Evolutionary conservation across 768 basidiomycete genomes (phyloP).

Genomic region (Xanthoconium purpureum): DNA sequence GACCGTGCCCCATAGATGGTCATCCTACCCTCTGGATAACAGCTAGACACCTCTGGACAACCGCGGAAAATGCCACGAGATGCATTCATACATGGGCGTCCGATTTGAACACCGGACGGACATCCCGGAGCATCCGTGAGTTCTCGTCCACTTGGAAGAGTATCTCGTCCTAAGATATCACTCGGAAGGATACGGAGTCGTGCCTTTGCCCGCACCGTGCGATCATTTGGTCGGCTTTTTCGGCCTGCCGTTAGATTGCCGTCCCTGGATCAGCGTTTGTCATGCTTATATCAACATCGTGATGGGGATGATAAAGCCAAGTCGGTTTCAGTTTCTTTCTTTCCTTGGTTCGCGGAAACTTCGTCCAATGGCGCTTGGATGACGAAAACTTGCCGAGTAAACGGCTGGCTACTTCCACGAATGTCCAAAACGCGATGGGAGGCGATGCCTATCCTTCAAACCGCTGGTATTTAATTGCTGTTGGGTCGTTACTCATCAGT

Average conservation of each 20-base stretch:
- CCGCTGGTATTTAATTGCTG: not conserved
- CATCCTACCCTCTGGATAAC: not conserved
- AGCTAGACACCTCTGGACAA: not conserved
- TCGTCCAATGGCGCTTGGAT: not conserved
- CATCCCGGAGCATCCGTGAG: not conserved
- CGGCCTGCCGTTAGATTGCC: constrained; percentile 7
- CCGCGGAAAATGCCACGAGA: constrained; percentile 6
- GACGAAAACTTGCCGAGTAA: not conserved
- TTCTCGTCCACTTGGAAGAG: too few species aligned
- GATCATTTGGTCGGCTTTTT: constrained; percentile 2
- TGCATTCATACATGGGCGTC: not conserved
- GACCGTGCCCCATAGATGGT: constrained; percentile 14
- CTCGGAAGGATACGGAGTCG: constrained; percentile 8
- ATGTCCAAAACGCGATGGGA: not conserved
- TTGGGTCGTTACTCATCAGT: not conserved
- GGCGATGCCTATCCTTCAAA: constrained; percentile 6
- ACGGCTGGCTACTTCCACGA: not conserved
- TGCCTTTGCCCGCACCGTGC: not conserved
- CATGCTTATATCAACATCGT: constrained; percentile 7
- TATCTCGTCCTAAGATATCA: too few species aligned
- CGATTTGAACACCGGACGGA: constrained; percentile 3
- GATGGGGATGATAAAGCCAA: constrained; percentile 6
- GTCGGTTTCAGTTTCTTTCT: not conserved
- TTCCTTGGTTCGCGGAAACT: constrained; percentile 26
- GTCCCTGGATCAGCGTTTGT: constrained; percentile 4